Base-by-base conservation (phyloP, 2,329 filamentous ascomycete genomes). In the Diplodia mutila region DNA sequence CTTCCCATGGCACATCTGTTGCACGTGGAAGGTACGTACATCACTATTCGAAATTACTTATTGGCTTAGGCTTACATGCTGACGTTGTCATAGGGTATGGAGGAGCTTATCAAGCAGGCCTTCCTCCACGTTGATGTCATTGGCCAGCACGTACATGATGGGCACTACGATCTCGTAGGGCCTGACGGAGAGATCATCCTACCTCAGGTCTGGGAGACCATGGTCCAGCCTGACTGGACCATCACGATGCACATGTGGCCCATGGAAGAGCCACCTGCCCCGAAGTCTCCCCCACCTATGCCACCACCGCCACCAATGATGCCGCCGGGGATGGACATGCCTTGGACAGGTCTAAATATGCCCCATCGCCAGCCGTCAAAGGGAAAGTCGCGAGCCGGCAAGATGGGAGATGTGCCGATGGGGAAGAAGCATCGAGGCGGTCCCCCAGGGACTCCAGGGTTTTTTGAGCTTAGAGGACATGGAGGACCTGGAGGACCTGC, bases 1-100 rank as follows among this genome's bases (percentile, higher is more conserved):
- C 79, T 97, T 97, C 75, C 94, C 94, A 1, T 97, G 90, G 80
- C 88, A 94, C 70, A 79, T 96, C 34, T 97, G 93, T 79, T 88
- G 89, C 74, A 95, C 90, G 2, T 96, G 93, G 93, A 83, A 85
- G 82, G 91, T 94, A 87, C 76, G 87, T 85, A 61, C 9, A 59
- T 29, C 14, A 59, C 25, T 12, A 4, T 18, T 27, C 21, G 8
- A 27, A 14, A 12, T 25, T 14, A 18, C 12, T 59, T 8, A 37
- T 11, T n/a, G 18, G 23, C n/a, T 18, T n/a, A 11, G 37, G 25
- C 16, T 21, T 18, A 18, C 14, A 63, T 68, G 54, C n/a, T 49
- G 12, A 42, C n/a, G 23, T 49, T 1, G 37, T 18, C 37, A 54
- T 75, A 83, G 76, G 81, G 81, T 42, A 83, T 84, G 82, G 80